Percentiles rank a stretch among this genome's conserved stretches.
Conservation (phyloP, 192 early-diverging fungal species). For the Chytriomyces sp. region DNA sequence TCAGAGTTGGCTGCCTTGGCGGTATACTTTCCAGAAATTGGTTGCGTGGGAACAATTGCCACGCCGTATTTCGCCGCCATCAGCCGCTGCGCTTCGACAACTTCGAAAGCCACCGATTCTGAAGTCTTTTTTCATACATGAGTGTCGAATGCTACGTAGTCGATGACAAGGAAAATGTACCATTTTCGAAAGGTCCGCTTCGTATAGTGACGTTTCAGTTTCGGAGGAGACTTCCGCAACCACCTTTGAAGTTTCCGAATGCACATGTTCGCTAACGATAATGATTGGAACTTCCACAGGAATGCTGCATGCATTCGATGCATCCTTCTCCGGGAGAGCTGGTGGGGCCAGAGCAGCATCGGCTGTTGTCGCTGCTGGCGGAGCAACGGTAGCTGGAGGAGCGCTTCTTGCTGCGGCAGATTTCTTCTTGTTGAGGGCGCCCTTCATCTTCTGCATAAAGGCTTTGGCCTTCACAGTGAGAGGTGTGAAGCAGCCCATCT, state of each 20-base stretch:
- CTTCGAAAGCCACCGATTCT: not conserved
- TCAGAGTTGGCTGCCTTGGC: not conserved
- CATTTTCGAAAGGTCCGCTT: too few relatives aligned
- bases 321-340: too few relatives aligned
- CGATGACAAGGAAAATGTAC: too few relatives aligned
- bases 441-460: not conserved
- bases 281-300: too few relatives aligned
- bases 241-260: too few relatives aligned
- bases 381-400: not conserved
- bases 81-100: not conserved
- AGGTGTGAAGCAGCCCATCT: not conserved
- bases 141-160: too few relatives aligned
- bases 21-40: not conserved
- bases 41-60: not conserved
- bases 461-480: not conserved
- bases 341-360: too few relatives aligned
- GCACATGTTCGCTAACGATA: too few relatives aligned
- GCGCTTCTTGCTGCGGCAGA: not conserved
- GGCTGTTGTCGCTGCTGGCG: too few relatives aligned
- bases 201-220: too few relatives aligned
- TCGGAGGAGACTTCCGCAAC: too few relatives aligned
- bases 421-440: not conserved
- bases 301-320: too few relatives aligned
- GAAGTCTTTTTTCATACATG: not conserved
- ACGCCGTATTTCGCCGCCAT: not conserved